Evolutionary conservation across 805 yeast genomes (phyloP), one percentile per base, ranked within the genome.

Genomic region (Sugiyamaella americana): DNA sequence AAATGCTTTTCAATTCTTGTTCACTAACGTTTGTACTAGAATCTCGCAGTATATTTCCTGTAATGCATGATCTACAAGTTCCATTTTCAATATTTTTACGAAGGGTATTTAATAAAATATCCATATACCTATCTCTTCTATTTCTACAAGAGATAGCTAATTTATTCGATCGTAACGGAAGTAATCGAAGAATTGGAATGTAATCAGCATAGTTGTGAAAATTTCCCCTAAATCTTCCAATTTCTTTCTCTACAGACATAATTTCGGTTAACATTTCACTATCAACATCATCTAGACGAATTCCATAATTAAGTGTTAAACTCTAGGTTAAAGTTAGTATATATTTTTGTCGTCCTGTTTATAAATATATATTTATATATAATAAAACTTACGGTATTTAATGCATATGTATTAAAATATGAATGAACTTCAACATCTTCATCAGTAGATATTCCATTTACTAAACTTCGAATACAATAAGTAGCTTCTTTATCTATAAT

Each of bases 1-100:
- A 83, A 4, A 81, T 71, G 39, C 85, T 76, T 39, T 69, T 68
- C 41, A 79, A 58, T 55, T 82, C 86, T 2, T 80, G 78, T 67
- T 53, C 58, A n/a, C 45, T 51, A 32, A 60, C 36, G 19, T 39
- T 42, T 23, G 56, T 37, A 2, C 55, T 56, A 8, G 48, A 43
- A 30, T 54, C 53, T 40, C 60, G 61, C n/a, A 67, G 61, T 43
- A 61, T 64, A 44, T 58, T 62, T 2, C 69, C 69, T 5, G 66
- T 64, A 16, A 66, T 64, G 41, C 71, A 60, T 1, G 62, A 51
- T 46, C 42, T 47, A 44, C 55, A 64, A 35, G 47, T 58, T 22
- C 57, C 63, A 24, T 37, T 54, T 46, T 42, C 51, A 49, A 59
- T 52, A 35, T 50, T 49, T 11, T 41, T 39, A 13, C 58, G 46